Percentiles rank a stretch among this genome's conserved stretches.
Evolutionary conservation across 2,329 filamentous ascomycete genomes (phyloP).

Genomic region (Colletotrichum paranaense): DNA sequence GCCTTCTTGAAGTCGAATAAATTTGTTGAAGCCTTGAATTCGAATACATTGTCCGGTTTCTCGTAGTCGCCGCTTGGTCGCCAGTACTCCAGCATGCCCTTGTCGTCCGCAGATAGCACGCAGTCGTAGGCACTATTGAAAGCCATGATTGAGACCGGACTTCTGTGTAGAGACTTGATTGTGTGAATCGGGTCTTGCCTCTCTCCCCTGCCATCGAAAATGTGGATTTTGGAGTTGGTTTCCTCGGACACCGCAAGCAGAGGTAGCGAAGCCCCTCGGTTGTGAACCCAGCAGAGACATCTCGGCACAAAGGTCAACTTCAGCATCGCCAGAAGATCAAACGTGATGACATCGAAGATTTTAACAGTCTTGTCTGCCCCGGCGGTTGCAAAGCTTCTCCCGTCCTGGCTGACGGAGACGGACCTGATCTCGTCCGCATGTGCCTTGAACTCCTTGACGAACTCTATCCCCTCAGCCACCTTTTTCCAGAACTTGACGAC

Average conservation of each 20-base stretch:
- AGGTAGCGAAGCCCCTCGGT: constrained; percentile 86
- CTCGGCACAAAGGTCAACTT: constrained; percentile 80
- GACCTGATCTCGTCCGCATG: constrained; percentile 87
- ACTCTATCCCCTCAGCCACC: constrained; percentile 88
- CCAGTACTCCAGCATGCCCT: constrained; percentile 98
- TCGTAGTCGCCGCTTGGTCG: constrained; percentile 82
- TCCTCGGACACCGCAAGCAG: constrained; percentile 86
- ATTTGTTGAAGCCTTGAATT: constrained; percentile 92
- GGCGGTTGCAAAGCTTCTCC: constrained; percentile 91
- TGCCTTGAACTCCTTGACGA: constrained; percentile 97
- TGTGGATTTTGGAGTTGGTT: constrained; percentile 75
- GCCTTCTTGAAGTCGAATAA: constrained; percentile 98
- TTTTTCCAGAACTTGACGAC: constrained; percentile 99
- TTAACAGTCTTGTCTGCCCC: constrained; percentile 84
- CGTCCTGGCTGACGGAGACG: constrained; percentile 88
- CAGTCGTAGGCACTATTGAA: constrained; percentile 93
- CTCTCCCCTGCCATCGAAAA: constrained; percentile 93
- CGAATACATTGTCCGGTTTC: constrained; percentile 91
- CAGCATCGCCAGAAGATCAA: constrained; percentile 87
- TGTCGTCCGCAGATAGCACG: constrained; percentile 88
- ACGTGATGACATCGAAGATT: constrained; percentile 86
- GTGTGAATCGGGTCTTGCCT: constrained; percentile 80
- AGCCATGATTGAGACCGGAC: constrained; percentile 83
- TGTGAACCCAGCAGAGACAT: constrained; percentile 92
- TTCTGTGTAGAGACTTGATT: constrained; percentile 82